Conservation (phyloP, 805 yeast species). For the Tanozyma kutaoensis region DNA sequence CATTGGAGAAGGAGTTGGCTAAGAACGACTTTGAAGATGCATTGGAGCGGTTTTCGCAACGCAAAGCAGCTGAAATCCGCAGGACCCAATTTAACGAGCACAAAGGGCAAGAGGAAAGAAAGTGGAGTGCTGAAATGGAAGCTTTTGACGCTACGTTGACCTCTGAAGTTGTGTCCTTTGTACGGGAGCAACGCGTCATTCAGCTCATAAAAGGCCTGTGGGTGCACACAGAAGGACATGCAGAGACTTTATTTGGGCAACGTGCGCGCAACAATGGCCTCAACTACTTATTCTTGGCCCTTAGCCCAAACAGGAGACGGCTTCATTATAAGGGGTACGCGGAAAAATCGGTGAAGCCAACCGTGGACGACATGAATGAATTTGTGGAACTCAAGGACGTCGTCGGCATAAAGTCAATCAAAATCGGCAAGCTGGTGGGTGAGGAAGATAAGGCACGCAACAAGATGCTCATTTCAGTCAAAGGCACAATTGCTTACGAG, state of each 20-base stretch:
- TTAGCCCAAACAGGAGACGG: constrained; percentile 55
- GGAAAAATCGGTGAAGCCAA: constrained; percentile 36
- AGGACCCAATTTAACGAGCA: constrained; percentile 36
- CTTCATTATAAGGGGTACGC: constrained; percentile 48
- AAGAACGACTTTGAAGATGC: constrained; percentile 27
- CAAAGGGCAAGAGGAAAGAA: too few species aligned
- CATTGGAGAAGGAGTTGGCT: constrained; percentile 14
- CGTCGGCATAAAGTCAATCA: constrained; percentile 33
- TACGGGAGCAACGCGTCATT: constrained; percentile 61
- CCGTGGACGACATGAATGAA: constrained; percentile 40
- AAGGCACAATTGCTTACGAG: constrained; percentile 44
- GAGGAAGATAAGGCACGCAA: constrained; percentile 31
- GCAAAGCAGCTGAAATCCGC: constrained; percentile 38
- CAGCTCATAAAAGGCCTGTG: constrained; percentile 68
- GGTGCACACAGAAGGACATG: constrained; percentile 56
- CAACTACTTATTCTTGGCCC: constrained; percentile 39
- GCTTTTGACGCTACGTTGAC: constrained; percentile 39
- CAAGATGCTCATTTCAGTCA: constrained; percentile 36
- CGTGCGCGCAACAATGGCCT: constrained; percentile 7
- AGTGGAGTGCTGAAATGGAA: too few species aligned
- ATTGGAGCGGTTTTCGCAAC: constrained; percentile 23
- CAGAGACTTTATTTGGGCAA: constrained; percentile 12
- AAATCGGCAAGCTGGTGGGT: constrained; percentile 27
- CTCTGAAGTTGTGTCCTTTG: constrained; percentile 53
- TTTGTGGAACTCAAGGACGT: constrained; percentile 41